Evolutionary conservation across 2,329 filamentous ascomycete species (phyloP).

Genomic region (Cladophialophora psammophila): DNA sequence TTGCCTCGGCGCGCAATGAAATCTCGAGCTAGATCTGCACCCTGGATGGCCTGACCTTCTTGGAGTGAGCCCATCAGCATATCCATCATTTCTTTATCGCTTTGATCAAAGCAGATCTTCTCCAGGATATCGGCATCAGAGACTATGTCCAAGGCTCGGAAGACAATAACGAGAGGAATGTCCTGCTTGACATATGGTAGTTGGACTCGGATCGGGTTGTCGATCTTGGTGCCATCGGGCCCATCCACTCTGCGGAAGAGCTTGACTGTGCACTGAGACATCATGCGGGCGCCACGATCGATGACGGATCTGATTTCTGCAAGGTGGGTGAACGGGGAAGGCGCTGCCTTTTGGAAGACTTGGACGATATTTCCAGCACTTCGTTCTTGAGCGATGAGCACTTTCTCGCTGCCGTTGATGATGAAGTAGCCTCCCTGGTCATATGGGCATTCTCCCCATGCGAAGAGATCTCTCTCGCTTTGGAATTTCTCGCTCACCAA

Average conservation of each 20-base stretch:
- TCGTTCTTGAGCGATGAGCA: conserved; percentile 95
- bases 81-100: conserved; percentile 95
- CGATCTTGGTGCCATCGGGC: conserved; percentile 54
- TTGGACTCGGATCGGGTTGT: conserved; percentile 74
- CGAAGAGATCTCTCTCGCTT: conserved; percentile 83
- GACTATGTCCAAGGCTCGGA: conserved; percentile 92
- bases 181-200: conserved; percentile 94
- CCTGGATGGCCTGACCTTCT: conserved; percentile 94
- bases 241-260: conserved; percentile 84
- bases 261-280: conserved; percentile 91
- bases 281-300: conserved; percentile 92
- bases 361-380: conserved; percentile 98
- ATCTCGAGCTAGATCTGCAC: conserved; percentile 90
- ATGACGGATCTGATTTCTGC: conserved; percentile 96
- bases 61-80: conserved; percentile 97
- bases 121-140: conserved; percentile 98
- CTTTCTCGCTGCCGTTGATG: conserved; percentile 99
- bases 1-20: conserved; percentile 93
- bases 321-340: conserved; percentile 90
- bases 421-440: conserved; percentile 99
- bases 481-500: conserved; percentile 52
- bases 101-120: conserved; percentile 95
- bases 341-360: conserved; percentile 95
- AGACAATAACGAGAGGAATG: conserved; percentile 92
- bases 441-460: conserved; percentile 95